These are phyloP conservation scores for Russula sp. DNA, from an alignment of 768 basidiomycete species.

Conservation along the genomic window DNA sequence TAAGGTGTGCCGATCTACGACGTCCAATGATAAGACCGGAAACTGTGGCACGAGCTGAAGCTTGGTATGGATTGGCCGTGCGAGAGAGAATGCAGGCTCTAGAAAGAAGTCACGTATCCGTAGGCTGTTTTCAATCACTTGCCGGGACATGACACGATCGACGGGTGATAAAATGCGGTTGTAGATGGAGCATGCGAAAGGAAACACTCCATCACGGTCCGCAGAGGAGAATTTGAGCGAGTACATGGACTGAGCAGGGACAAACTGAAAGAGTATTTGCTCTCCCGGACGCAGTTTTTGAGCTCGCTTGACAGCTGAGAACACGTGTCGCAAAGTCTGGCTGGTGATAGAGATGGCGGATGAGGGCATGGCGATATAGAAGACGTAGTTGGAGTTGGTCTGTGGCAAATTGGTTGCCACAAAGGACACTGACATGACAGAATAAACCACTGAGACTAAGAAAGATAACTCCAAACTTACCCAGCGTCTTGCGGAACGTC, in stretches of 20 bases:
- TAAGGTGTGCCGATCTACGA: slow-evolving; percentile 50
- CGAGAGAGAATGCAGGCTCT: slow-evolving; percentile 58
- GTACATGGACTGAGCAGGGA: slow-evolving; percentile 57
- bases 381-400: slow-evolving; percentile 40
- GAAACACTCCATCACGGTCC: slow-evolving; percentile 36
- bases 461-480: slow-evolving; percentile 30
- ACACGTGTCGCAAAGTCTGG: slow-evolving; percentile 58
- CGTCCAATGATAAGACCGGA: slow-evolving; percentile 39
- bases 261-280: slow-evolving; percentile 61
- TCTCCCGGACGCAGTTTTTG: slow-evolving; percentile 38
- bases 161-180: slow-evolving; percentile 58
- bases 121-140: slow-evolving; percentile 35
- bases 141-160: slow-evolving; percentile 52
- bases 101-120: slow-evolving; percentile 47
- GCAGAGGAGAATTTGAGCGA: slow-evolving; percentile 41
- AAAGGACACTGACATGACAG: slow-evolving; percentile 39
- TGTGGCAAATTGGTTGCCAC: slow-evolving; percentile 35
- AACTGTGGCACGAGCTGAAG: slow-evolving; percentile 36
- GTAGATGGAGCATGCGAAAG: slow-evolving; percentile 59
- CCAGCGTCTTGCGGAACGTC: slow-evolving; percentile 58
- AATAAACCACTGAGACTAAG: background rate
- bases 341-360: slow-evolving; percentile 57
- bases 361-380: slow-evolving; percentile 63
- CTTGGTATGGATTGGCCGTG: slow-evolving; percentile 35
- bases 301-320: slow-evolving; percentile 54